These are phyloP conservation scores for Fraxinus ornus DNA, from an alignment of 305 asterid species.

Conservation along the genomic window DNA sequence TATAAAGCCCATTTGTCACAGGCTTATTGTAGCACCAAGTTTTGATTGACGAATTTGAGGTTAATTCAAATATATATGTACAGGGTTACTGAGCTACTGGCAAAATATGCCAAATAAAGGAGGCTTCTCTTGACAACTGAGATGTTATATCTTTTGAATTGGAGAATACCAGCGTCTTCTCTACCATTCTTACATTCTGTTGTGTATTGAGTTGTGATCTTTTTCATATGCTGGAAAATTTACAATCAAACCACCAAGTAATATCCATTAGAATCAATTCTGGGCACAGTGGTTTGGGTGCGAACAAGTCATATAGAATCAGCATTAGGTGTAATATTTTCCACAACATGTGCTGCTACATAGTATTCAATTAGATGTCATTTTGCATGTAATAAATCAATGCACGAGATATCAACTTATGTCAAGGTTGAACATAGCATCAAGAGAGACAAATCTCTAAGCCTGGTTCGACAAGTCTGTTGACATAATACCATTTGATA, in stretches of 20 bases:
- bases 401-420: neutral
- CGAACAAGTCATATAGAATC: neutral
- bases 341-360: neutral
- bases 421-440: neutral
- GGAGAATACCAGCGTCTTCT: neutral
- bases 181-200: neutral
- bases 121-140: conserved; percentile 19
- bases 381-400: neutral
- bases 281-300: neutral
- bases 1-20: neutral
- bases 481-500: too few relatives aligned
- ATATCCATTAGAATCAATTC: neutral
- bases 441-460: neutral
- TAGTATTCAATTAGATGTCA: neutral
- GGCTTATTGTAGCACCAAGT: neutral
- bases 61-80: conserved; percentile 28
- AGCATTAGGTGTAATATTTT: too few relatives aligned
- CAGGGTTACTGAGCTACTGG: conserved; percentile 38
- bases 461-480: too few relatives aligned
- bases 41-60: conserved; percentile 32
- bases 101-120: conserved; percentile 31
- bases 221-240: too few relatives aligned
- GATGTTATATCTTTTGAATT: conserved; percentile 10
- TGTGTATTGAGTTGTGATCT: neutral
- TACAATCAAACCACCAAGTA: neutral